Evolutionary conservation across 306 rosid species (phyloP), one percentile per base, ranked within the genome.

Genomic region (Trifolium repens): DNA sequence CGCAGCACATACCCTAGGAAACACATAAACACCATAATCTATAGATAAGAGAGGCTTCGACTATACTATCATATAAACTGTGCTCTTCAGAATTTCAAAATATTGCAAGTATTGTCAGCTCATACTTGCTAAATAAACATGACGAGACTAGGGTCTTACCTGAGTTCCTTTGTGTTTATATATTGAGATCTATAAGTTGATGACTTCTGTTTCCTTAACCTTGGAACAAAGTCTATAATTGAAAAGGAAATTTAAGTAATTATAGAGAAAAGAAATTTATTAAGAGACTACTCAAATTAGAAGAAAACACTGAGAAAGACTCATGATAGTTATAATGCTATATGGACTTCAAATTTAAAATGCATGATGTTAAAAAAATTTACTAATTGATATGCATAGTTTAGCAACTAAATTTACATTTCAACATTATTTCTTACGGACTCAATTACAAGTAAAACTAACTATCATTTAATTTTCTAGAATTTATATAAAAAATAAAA

Each of bases 101-200:
- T 9, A 71, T 30, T 53, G 78, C 64, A 81, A 44, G 44, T 60
- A 78, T 13, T 67, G 55, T 77, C 42, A 40, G 16, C 34, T 53
- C 54, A 68, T 15, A 50, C 55, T 73, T 13, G 49, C 79, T 26
- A 76, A 61, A 79, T 46, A 73, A 69, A 55, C 72, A 69, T 9
- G 72, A 67, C 3, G 71, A 73, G 34, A 75, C 69, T 26, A 74
- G 50, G 3, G 54, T 54, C 85, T 76, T 76, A 96, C 99, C 91
- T 96, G 78, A 96, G 67, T 63, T 96, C 99, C 87, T 89, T 86
- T 3, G 74, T 52, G 80, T 91, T 89, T 74, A 92, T 96, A 61
- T 96, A 96, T 80, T 96, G 99, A n/a, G 92, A 75, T 75, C 99
- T 88, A 79, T 74, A 89, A 60, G 99, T 96, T 63, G 91, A 96